A percentile compares a stretch with the other conserved stretches of the same genome.
Conservation (phyloP, 768 basidiomycete genomes). For the Lactarius hatsudake region DNA sequence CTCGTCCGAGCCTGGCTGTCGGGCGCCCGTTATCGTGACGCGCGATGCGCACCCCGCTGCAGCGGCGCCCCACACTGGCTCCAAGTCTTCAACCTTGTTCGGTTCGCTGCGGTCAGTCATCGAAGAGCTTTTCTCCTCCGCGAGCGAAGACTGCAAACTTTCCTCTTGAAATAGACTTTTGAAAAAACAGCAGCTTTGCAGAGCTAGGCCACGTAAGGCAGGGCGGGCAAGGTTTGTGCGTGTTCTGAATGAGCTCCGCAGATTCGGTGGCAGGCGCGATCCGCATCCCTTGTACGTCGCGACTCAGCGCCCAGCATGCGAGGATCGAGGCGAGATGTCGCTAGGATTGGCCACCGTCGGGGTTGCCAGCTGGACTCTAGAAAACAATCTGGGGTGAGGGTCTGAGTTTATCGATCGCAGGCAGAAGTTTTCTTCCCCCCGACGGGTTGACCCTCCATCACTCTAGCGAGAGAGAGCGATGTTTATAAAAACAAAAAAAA, state of each 20-base stretch:
- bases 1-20: slow-evolving; percentile 19
- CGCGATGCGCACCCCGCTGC: not conserved
- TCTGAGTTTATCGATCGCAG: not conserved
- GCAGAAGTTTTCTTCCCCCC: not conserved
- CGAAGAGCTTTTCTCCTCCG: not conserved
- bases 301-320: not conserved
- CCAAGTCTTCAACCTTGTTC: not conserved
- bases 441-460: not conserved
- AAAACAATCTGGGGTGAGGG: not conserved
- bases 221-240: not conserved
- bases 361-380: not conserved
- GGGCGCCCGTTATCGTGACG: slow-evolving; percentile 1
- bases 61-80: too few relatives aligned
- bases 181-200: not conserved
- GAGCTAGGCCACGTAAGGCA: not conserved
- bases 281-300: not conserved
- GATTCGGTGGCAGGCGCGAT: not conserved
- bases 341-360: not conserved
- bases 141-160: not conserved
- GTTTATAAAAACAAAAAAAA: not conserved
- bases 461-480: not conserved
- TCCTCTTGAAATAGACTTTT: not conserved
- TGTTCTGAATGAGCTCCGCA: not conserved
- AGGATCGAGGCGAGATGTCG: not conserved
- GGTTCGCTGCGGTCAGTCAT: not conserved